Base-by-base conservation (phyloP, 805 yeast species). In the Zygotorulaspora danielsina region DNA sequence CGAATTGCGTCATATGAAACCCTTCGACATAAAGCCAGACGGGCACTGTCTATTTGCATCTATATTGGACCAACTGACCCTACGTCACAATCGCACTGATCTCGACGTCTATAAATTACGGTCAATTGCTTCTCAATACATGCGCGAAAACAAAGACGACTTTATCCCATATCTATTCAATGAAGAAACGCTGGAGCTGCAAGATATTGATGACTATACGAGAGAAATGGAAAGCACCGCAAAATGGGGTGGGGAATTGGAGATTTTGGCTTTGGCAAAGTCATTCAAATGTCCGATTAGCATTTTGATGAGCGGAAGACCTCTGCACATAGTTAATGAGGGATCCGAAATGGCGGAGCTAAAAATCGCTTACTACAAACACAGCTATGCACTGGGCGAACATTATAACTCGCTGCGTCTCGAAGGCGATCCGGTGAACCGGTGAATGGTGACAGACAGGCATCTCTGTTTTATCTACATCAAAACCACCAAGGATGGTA, bases 171-270 rank as follows among this genome's bases (percentile, higher is more conserved):
- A 83, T 53, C 63, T 90, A 48, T 81, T 87, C 54, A 95, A 86
- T 57, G 96, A 87, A 49, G 68, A 65, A 10, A 82, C 89, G 1
- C 71, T 80, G 69, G 66, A 74, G 6, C 50, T 85, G 44, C 71
- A 72, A 34, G 83, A 84, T 47, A 63, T 89, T 19, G 80, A 75
- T 26, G 76, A 75, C 16, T 93, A 93, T 59, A 73, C 85, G 3
- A 61, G 67, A 3, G 81, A 79, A 46, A 70, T 90, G 42, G 83
- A 75, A 43, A 68, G 61, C n/a, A 86, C 96, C 0, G 79, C 95
- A 0, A 76, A 84, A 70, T 90, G 98, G 98, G 98, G 98, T 18
- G 93, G 96, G 6, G 97, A 93, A 53, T 69, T 87, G 68, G 98
- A 90, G 66, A 79, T 90, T 13, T 61, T 85, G 55, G 96, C 97